Conservation (phyloP, 768 basidiomycete species). For the Xerocomellus chrysenteron region DNA sequence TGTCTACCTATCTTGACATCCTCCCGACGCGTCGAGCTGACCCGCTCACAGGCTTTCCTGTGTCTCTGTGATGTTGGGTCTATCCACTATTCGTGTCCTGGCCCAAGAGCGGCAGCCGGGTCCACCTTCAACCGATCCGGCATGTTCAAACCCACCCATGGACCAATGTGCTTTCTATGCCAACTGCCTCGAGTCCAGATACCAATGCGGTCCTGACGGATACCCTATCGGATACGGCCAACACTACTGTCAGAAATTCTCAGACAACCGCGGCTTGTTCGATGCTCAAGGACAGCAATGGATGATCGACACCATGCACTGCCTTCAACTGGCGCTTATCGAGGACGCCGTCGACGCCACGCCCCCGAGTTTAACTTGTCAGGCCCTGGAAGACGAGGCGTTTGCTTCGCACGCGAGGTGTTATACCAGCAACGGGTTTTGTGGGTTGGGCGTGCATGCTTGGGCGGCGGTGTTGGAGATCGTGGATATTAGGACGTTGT, state of each 20-base stretch:
- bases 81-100: background rate
- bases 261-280: constrained; percentile 27
- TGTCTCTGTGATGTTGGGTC: background rate
- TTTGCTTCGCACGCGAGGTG: constrained; percentile 44
- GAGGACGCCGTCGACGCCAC: constrained; percentile 30
- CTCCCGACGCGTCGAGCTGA: background rate
- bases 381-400: constrained; percentile 36
- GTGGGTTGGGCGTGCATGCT: constrained; percentile 34
- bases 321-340: constrained; percentile 43
- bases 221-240: constrained; percentile 46
- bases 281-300: constrained; percentile 38
- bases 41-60: background rate
- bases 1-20: no score
- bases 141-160: constrained; percentile 32
- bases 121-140: constrained; percentile 15
- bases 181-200: constrained; percentile 44
- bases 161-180: constrained; percentile 45
- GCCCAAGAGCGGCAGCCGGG: background rate
- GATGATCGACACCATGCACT: constrained; percentile 47
- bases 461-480: constrained; percentile 41
- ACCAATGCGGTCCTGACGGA: constrained; percentile 42
- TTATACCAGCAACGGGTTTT: constrained; percentile 43
- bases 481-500: constrained; percentile 11
- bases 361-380: constrained; percentile 27
- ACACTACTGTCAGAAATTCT: constrained; percentile 42